Evolutionary conservation across 306 rosid species (phyloP).

Genomic region (Prunus mira): DNA sequence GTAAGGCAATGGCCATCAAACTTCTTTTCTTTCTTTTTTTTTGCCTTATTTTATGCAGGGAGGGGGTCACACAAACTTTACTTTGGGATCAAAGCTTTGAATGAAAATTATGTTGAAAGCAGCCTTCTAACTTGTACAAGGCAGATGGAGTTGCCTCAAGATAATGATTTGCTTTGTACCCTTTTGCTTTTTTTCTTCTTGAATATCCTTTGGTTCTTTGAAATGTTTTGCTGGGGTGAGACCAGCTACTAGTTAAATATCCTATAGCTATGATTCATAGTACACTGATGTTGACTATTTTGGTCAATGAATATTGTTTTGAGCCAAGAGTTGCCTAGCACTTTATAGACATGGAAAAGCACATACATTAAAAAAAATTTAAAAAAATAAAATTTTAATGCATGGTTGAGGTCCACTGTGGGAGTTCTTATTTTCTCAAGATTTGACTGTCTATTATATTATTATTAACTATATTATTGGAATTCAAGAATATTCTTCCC

Average conservation of each 20-base stretch:
- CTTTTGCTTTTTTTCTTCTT: background rate
- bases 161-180: background rate
- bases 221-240: background rate
- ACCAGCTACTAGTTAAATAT: background rate
- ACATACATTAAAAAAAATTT: no score
- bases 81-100: background rate
- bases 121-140: background rate
- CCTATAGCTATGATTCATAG: background rate
- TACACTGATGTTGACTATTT: no score
- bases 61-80: background rate
- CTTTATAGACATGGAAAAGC: no score
- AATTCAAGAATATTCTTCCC: no score
- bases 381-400: no score
- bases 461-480: no score
- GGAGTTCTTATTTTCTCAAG: no score
- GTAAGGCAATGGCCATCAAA: background rate
- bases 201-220: background rate
- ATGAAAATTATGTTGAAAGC: conserved; percentile 3
- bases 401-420: no score
- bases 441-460: no score
- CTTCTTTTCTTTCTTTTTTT: background rate
- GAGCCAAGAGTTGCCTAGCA: no score
- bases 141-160: background rate
- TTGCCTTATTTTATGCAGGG: background rate
- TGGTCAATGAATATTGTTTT: no score